Evolutionary conservation across 768 basidiomycete genomes (phyloP), one percentile per base, ranked within the genome.

Genomic region (Leccinum truebloodii): DNA sequence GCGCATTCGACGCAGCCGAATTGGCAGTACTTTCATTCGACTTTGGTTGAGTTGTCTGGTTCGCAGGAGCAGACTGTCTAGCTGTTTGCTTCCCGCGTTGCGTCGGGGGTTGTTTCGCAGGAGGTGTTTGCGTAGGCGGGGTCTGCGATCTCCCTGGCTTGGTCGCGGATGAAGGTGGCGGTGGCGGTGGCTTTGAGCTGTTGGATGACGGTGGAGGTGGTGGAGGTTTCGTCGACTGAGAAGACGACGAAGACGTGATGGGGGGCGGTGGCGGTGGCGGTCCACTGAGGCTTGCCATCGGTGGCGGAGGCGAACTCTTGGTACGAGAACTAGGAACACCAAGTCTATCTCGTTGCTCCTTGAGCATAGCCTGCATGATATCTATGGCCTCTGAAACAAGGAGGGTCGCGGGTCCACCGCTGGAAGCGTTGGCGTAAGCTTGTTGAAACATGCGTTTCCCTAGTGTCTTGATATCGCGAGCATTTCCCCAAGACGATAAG

Each of bases 401-500:
- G 9, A 66, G 55, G 4, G 50, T 30, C 6, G 13, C 39, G 16
- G 48, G 2, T 16, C 60, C 64, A 9, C 59, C 35, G 32, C 32
- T 54, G 26, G 63, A 54, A 7, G 63, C 63, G 8, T 65, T 65
- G 7, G 65, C 44, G 7, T 14, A 63, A 3, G 64, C 64, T 28
- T 66, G 56, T 4, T 63, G 64, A 39, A 65, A 52, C 57, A 67
- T 58, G 18, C 54, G 60, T 39, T 66, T 58, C 0, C 83, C 71
- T 5, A 87, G 72, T 0, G 81, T 82, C 55, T 81, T 75, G 68
- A 88, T 78, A 62, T 89, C 88, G 7, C 87, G 80, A 3, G 87
- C 88, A 53, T 89, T 89, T 14, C 87, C 88, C 88, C 88, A 89
- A 1, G 81, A 81, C 4, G 77, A 74, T 1, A 87, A 71, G 10